Base-by-base conservation (phyloP, 2,329 filamentous ascomycete genomes). In the Apiospora rasikravindrae region DNA sequence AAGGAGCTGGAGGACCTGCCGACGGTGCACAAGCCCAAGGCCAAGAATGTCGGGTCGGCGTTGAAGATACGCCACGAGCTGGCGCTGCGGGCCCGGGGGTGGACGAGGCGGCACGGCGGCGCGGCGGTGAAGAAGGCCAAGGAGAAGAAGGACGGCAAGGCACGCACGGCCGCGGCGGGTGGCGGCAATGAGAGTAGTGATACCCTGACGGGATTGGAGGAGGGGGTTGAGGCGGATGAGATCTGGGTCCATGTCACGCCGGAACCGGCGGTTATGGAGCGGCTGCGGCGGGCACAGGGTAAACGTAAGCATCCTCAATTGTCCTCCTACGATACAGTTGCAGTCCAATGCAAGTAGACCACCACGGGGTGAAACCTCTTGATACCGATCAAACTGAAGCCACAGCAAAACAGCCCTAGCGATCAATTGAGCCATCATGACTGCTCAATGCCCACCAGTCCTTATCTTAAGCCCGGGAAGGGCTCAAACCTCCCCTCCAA, bases 161-260 rank as follows among this genome's bases (percentile, higher is more conserved):
- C 29, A 6, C 14, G 26, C 8, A 6, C 33, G 33, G 33, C 33
- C 3, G 33, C 3, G 33, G 33, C 3, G 6, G 33, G 6, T 4
- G 33, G 33, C 33, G 6, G 6, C 33, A 33, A 13, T 1, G 45
- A 49, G 22, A 19, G n/a, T 0, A 33, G 24, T 40, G 57, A 64
- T 64, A 64, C 57, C 29, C 57, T 64, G 8, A 64, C 57, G 11
- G 57, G 57, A 40, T 40, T 64, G 57, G 57, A 64, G 57, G 57
- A 64, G 5, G 57, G 57, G 16, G 19, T 64, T 19, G 57, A 40
- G 33, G 57, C 57, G 8, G 57, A 64, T 1, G 57, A 64, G 57
- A 64, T 64, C 14, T 64, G 57, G 57, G 57, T 64, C 0, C 57
- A 64, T 24, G 29, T n/a, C 8, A n/a, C 57, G 57, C 57, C 57